phyloP scores from a whole-genome alignment of 106 monocot species.

The Ottelia alismoides region DNA sequence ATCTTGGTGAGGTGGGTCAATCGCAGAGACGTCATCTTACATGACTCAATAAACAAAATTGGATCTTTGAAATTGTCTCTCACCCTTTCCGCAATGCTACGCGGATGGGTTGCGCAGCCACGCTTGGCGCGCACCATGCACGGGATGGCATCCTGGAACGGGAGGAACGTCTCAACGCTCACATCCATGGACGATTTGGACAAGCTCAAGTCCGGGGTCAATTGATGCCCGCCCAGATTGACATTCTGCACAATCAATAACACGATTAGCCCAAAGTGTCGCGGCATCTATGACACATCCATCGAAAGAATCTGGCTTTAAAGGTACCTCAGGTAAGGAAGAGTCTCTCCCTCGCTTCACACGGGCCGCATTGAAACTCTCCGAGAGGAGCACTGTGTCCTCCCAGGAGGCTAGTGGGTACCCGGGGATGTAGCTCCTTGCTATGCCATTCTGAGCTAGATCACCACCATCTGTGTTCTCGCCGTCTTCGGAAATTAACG shows the following conservation, averaged over 20 bases:
- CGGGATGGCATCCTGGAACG: constrained; percentile 31
- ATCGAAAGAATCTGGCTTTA: no score
- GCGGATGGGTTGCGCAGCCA: constrained; percentile 10
- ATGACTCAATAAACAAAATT: no score
- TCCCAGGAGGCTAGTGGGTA: constrained; percentile 57
- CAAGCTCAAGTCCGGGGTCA: constrained; percentile 58
- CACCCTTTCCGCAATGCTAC: constrained; percentile 16
- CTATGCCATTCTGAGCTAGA: constrained; percentile 23
- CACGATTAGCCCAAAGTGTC: not conserved
- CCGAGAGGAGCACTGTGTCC: constrained; percentile 30
- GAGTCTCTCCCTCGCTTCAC: constrained; percentile 36
- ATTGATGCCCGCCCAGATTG: constrained; percentile 18
- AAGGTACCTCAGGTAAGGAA: constrained; percentile 40
- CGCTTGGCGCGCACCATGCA: constrained; percentile 12
- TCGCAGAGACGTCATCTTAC: no score
- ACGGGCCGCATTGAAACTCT: constrained; percentile 27
- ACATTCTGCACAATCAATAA: constrained; percentile 13
- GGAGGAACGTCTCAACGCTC: constrained; percentile 65
- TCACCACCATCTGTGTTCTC: constrained; percentile 40
- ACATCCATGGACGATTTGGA: constrained; percentile 64
- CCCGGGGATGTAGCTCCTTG: constrained; percentile 36
- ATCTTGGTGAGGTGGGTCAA: no score
- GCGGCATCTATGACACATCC: no score
- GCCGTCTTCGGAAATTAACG: constrained; percentile 61
- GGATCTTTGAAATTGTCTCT: no score